A percentile compares a stretch with the other conserved stretches of the same genome.
These are phyloP conservation scores for Eremothecium cymbalariae DNA, from an alignment of 1,139 yeast species.

Conservation along the genomic window DNA sequence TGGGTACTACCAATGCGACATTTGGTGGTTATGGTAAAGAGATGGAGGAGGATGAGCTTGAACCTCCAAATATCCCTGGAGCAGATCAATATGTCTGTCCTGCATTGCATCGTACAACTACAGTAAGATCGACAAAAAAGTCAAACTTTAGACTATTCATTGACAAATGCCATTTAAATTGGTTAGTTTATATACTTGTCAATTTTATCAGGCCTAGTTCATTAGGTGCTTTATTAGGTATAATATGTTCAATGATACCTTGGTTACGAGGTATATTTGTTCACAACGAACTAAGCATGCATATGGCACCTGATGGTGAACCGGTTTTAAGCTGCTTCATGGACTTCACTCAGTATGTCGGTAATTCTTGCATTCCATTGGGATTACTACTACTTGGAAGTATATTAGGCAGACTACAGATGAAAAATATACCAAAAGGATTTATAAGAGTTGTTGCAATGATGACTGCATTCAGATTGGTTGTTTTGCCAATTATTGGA, in stretches of 20 bases:
- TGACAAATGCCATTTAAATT: slow-evolving; percentile 5
- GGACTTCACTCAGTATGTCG: slow-evolving; percentile 66
- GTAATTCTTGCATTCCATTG: slow-evolving; percentile 76
- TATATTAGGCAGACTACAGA: slow-evolving; percentile 60
- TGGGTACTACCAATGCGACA: slow-evolving; percentile 20
- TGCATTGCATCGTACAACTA: too few relatives aligned
- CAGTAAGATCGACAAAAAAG: background rate
- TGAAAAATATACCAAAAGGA: slow-evolving; percentile 52
- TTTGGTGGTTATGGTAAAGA: slow-evolving; percentile 9
- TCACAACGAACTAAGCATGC: slow-evolving; percentile 34
- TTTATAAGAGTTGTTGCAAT: slow-evolving; percentile 49
- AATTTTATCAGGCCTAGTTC: slow-evolving; percentile 56
- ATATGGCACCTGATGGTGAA: slow-evolving; percentile 67
- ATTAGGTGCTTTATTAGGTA: slow-evolving; percentile 43
- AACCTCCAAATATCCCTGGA: too few relatives aligned
- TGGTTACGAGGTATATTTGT: slow-evolving; percentile 67
- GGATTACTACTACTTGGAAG: slow-evolving; percentile 73
- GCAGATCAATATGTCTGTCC: too few relatives aligned
- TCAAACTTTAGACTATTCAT: background rate
- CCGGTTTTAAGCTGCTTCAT: slow-evolving; percentile 78
- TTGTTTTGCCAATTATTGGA: slow-evolving; percentile 52
- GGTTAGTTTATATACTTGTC: slow-evolving; percentile 31
- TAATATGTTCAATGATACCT: slow-evolving; percentile 58
- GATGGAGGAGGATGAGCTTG: slow-evolving; percentile 1
- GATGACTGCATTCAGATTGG: slow-evolving; percentile 39